phyloP scores from a whole-genome alignment of 257 asterid genomes.

The Eustoma russellianum region DNA sequence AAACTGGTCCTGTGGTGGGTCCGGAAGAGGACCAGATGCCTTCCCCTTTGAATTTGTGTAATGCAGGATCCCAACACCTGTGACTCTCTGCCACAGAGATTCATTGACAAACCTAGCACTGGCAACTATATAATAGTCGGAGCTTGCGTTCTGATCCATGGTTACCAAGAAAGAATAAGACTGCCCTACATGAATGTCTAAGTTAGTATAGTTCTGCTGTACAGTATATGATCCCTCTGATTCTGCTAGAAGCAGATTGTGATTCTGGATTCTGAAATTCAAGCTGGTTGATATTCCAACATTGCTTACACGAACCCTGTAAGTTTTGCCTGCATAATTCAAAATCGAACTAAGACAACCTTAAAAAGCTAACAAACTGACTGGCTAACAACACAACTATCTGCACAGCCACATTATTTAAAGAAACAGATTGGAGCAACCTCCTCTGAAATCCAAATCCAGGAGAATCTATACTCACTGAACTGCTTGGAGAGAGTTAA shows the following conservation, averaged over 20 bases:
- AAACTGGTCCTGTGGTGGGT: conserved; percentile 68
- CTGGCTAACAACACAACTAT: neutral
- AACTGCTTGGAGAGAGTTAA: no score
- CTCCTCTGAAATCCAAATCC: no score
- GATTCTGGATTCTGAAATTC: conserved; percentile 82
- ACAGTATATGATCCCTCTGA: conserved; percentile 86
- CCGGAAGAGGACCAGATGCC: conserved; percentile 94
- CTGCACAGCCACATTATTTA: neutral
- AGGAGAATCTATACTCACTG: no score
- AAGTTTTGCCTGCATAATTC: conserved; percentile 60
- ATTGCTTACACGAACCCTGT: conserved; percentile 83
- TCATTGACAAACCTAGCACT: conserved; percentile 89
- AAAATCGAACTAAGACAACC: no score
- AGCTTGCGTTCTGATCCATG: conserved; percentile 96
- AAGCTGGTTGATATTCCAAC: conserved; percentile 92
- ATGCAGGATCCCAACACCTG: conserved; percentile 86
- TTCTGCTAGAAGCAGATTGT: conserved; percentile 84
- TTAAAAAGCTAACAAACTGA: no score
- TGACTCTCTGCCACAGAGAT: conserved; percentile 76
- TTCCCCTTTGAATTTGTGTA: conserved; percentile 83
- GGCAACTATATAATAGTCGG: conserved; percentile 94
- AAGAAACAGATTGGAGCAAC: no score
- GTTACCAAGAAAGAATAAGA: conserved; percentile 77
- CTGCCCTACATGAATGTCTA: conserved; percentile 96
- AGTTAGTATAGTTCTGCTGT: conserved; percentile 83